Evolutionary conservation across 177 flowering plant genomes (phyloP), one percentile per base, ranked within the genome.

Genomic region (Vitis hybrid): DNA sequence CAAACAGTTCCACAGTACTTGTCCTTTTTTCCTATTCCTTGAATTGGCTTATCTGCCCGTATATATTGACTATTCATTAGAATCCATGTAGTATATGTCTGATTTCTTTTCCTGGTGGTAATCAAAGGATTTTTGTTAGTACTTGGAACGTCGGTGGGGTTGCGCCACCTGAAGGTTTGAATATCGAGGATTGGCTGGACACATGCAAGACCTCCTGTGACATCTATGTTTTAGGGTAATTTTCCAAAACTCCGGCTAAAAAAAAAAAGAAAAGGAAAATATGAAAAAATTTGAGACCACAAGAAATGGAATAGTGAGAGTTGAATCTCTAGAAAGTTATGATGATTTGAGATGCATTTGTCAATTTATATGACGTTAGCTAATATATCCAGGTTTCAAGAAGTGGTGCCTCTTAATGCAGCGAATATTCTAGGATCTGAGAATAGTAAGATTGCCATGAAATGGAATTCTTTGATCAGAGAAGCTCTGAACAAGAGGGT

Each of bases 101-200:
- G 46, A 35, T 35, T 35, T 35, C 15, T 7, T 51, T 64, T 35
- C 56, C 12, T 63, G 32, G 30, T 57, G n/a, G 18, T 15, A 15
- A 30, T n/a, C 15, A 55, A 32, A 89, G 93, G 72, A 67, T 92
- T 64, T 87, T 86, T 62, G 89, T 82, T 57, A 85, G 92, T 68
- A 85, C 97, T 6, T 92, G 97, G 97, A 92, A 92, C 55, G 89
- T 88, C 15, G 97, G 97, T n/a, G 97, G 92, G 46, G 66, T 80
- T 73, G 77, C 82, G 69, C 95, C 97, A 50, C 70, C 84, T 1
- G 85, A 86, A 1, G 85, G 81, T 74, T 66, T 90, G 50, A 74
- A 81, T 65, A 70, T 92, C 69, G 90, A 89, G 24, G 88, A 86
- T 67, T 83, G 81, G 84, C 77, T 92, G 9, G 81, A 83, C 48